Evolutionary conservation across 176 grass and related monocot genomes (phyloP).

Genomic region (Miscanthus lutarioriparius): DNA sequence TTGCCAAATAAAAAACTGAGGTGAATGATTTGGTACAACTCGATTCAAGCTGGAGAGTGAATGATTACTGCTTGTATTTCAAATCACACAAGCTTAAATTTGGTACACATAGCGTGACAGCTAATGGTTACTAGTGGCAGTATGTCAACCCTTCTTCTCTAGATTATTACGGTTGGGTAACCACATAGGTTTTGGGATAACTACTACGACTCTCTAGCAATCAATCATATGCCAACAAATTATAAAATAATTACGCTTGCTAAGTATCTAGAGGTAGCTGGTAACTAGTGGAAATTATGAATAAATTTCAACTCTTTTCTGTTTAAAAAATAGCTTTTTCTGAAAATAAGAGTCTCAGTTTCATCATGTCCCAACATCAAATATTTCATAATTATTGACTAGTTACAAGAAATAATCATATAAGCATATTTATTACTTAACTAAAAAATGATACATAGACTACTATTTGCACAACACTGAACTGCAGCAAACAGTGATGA

Average conservation of each 20-base stretch:
- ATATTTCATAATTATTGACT: background rate
- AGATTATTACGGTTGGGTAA: constrained; percentile 38
- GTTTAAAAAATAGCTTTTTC: background rate
- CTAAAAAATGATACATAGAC: background rate
- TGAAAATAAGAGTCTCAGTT: background rate
- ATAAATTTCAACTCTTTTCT: background rate
- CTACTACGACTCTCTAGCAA: constrained; percentile 9
- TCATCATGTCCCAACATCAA: background rate
- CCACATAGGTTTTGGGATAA: constrained; percentile 35
- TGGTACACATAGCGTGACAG: constrained; percentile 32
- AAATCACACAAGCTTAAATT: constrained; percentile 18
- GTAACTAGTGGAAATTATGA: constrained; percentile 13
- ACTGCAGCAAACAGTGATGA: background rate
- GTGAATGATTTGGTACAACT: constrained; percentile 10
- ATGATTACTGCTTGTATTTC: constrained; percentile 5
- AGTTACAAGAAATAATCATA: background rate
- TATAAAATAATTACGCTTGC: constrained; percentile 13
- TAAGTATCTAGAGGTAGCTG: background rate
- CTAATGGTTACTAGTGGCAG: constrained; percentile 15
- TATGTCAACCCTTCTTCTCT: constrained; percentile 28
- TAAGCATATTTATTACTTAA: background rate
- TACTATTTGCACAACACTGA: background rate
- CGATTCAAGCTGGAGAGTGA: constrained; percentile 23
- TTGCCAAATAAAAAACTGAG: background rate
- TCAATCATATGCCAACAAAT: constrained; percentile 44